Evolutionary conservation across 164 flowering plant species (phyloP), one percentile per base, ranked within the genome.

Genomic region (Vitis riparia): DNA sequence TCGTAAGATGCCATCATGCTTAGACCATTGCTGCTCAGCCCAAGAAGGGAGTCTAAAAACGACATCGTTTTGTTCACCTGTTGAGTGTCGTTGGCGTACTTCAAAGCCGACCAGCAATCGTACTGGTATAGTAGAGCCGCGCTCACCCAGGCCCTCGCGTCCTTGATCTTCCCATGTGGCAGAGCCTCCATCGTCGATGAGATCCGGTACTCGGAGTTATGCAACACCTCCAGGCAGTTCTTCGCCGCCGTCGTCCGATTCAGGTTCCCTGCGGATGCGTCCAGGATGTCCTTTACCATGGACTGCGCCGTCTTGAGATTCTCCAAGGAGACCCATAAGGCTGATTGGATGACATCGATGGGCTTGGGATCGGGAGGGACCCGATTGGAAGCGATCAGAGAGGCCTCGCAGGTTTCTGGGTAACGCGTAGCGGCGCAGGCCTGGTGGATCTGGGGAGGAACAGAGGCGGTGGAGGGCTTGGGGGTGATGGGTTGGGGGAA

Each of bases 81-180:
- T 7, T 64, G 47, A 1, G 86, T 89, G 73, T 83, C 86, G 80
- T 90, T 92, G 13, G 83, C 94, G 82, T 83, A 83, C 71, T 86
- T 88, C 23, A 93, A 77, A 6, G 75, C 96, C 0, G 89, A 81
- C 89, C 87, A 84, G 88, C 94, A 90, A 63, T 76, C 92, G 80
- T 84, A 84, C 75, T 91, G 92, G 83, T 81, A 88, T 1, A 63
- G 62, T 51, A 89, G 51, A 0, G 91, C 86, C 0, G 97, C 94
- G 79, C 89, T 84, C 73, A 82, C 63, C 96, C 94, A 95, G 0
- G 98, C 94, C 3, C 94, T 82, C 0, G 84, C 85, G 78, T 90
- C 91, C 75, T 88, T 91, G 68, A 56, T 64, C 53, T 69, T 70
- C 56, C 84, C 85, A 19, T 75, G 72, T n/a, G 83, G 67, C 51